Base-by-base conservation (phyloP, 768 basidiomycete species). In the Russula sp. region DNA sequence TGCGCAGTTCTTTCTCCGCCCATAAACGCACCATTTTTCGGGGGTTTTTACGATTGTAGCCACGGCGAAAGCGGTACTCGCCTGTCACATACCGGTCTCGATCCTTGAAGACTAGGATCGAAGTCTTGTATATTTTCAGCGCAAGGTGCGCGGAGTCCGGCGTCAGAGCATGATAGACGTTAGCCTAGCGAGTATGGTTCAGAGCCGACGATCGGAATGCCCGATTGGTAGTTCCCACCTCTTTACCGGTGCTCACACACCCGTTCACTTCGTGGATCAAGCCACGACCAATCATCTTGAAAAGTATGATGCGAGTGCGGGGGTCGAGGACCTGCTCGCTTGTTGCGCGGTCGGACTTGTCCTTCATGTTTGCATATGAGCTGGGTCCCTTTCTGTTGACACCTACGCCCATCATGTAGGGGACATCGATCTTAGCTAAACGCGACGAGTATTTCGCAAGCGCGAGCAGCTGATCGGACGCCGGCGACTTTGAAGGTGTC, bases 1-100 rank as follows among this genome's bases (percentile, higher is more conserved):
- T 99, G 25, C 97, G 85, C 88, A 98, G 89, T 73, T 99, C 97
- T 75, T 99, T 99, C 74, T 99, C 97, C 2, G 97, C 97, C 97
- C 97, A 99, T 3, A 98, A 74, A 16, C 93, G 82, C 20, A 99
- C 95, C 96, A 99, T 98, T 76, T 99, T 99, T 32, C 97, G 84
- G 16, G 97, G 96, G 71, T 98, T 99, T 64, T 82, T 85, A 60
- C 87, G 86, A 70, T 78, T 77, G 73, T 93, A 93, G 29, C 95
- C 95, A 59, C 87, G 82, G 51, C 92, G 81, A 77, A 98, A 98
- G n/a, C 97, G 86, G 72, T 89, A 86, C 73, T 98, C 96, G 54
- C 97, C 97, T 0, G 89, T 86, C 43, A 98, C 94, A 73, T 99
- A 99, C 60, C 89, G 88, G 69, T 95, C 92, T n/a, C 97, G 85